Conservation (phyloP, 176 grass and related monocot species). For the Hsuehochloa calcarea region DNA sequence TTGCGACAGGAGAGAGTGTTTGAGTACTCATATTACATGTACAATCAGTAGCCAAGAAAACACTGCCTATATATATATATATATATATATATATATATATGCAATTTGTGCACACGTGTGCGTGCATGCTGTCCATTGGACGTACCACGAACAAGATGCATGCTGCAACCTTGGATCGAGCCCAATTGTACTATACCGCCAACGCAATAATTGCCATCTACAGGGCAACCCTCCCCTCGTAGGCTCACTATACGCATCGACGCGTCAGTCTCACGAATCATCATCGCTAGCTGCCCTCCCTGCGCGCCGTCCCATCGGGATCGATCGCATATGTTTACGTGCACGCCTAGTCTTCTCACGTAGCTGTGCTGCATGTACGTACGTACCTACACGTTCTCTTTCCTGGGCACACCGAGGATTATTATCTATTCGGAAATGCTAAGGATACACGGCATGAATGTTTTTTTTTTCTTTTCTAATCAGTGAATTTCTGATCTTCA, state of each 20-base stretch:
- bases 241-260: constrained; percentile 11
- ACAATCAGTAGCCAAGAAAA: no score
- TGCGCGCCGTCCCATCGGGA: constrained; percentile 16
- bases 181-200: neutral
- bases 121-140: neutral
- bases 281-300: neutral
- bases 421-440: no score
- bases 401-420: no score
- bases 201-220: neutral
- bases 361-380: no score
- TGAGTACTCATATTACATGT: no score
- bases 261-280: neutral
- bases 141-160: neutral
- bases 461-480: no score
- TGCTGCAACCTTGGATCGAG: neutral
- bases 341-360: constrained; percentile 1
- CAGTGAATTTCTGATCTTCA: no score
- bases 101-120: neutral
- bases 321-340: neutral
- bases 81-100: no score
- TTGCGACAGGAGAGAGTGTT: no score
- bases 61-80: no score
- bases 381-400: no score
- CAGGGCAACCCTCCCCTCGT: neutral
- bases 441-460: no score